Evolutionary conservation across 805 yeast species (phyloP).

Genomic region (Yamadazyma endophytica): DNA sequence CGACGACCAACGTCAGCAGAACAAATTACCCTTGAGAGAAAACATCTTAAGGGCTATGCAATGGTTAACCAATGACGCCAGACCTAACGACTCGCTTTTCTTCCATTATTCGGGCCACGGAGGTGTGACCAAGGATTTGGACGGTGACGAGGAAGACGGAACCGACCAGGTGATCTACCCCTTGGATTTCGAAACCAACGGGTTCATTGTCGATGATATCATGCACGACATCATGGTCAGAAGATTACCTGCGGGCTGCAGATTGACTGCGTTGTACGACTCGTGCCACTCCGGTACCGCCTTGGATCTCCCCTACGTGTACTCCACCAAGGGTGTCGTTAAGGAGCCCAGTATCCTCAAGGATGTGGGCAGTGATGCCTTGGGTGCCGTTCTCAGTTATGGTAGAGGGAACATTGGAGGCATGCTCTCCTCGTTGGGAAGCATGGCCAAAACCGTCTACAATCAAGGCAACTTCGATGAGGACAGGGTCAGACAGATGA

Average conservation of each 20-base stretch:
- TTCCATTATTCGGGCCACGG: conserved; percentile 41
- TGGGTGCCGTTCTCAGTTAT: conserved; percentile 27
- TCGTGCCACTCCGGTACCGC: conserved; percentile 41
- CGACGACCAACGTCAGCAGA: conserved; percentile 29
- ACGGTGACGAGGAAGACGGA: conserved; percentile 37
- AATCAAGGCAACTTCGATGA: conserved; percentile 9
- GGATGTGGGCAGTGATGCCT: conserved; percentile 33
- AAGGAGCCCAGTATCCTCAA: conserved; percentile 35
- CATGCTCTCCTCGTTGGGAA: conserved; percentile 31
- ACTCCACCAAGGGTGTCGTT: conserved; percentile 36
- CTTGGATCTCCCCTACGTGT: conserved; percentile 35
- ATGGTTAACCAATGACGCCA: conserved; percentile 35
- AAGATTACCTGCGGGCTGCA: conserved; percentile 32
- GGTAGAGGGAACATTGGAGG: conserved; percentile 35
- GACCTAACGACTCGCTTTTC: conserved; percentile 35
- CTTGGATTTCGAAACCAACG: conserved; percentile 27
- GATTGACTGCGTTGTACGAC: conserved; percentile 35
- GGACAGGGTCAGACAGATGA: conserved; percentile 22
- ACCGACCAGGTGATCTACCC: conserved; percentile 36
- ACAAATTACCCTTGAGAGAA: conserved; percentile 29
- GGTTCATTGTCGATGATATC: conserved; percentile 33
- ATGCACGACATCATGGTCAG: conserved; percentile 38
- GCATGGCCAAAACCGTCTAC: conserved; percentile 28
- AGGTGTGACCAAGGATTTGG: conserved; percentile 29
- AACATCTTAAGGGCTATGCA: conserved; percentile 36